Conservation (phyloP, 2,329 filamentous ascomycete genomes). For the Oidium heveae region DNA sequence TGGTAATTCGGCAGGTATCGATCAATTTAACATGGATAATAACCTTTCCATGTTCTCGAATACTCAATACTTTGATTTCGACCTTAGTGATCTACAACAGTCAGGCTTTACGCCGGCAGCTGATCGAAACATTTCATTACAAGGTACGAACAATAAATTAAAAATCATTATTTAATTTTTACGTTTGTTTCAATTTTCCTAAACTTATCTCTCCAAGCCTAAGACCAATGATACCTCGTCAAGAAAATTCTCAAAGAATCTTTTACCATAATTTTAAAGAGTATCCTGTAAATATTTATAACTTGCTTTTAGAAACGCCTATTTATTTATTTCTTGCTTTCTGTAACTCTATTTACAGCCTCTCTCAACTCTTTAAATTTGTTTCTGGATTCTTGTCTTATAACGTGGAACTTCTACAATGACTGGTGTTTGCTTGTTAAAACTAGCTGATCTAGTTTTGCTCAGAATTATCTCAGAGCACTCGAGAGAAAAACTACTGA, state of each 20-base stretch:
- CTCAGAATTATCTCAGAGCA: background rate
- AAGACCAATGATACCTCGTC: background rate
- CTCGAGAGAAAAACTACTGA: slow-evolving; percentile 10
- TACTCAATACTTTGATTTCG: slow-evolving; percentile 59
- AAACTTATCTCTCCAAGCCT: background rate
- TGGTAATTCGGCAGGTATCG: slow-evolving; percentile 23
- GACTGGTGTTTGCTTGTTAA: background rate
- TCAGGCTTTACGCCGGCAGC: slow-evolving; percentile 4
- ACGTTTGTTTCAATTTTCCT: background rate
- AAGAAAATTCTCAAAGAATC: background rate
- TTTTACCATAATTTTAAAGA: background rate
- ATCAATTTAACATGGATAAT: slow-evolving; percentile 37
- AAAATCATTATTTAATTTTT: background rate
- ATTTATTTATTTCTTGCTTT: too few relatives aligned
- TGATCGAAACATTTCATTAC: slow-evolving; percentile 2
- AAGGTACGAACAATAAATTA: slow-evolving; percentile 1
- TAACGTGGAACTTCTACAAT: background rate
- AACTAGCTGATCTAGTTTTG: background rate
- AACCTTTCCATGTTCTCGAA: slow-evolving; percentile 63
- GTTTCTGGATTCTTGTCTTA: background rate
- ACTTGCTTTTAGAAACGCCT: background rate
- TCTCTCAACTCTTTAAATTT: background rate
- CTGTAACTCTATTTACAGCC: background rate
- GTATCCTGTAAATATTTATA: background rate
- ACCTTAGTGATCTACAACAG: slow-evolving; percentile 32